Conservation (phyloP, 2,329 filamentous ascomycete genomes). For the Thermomyces lanuginosus region DNA sequence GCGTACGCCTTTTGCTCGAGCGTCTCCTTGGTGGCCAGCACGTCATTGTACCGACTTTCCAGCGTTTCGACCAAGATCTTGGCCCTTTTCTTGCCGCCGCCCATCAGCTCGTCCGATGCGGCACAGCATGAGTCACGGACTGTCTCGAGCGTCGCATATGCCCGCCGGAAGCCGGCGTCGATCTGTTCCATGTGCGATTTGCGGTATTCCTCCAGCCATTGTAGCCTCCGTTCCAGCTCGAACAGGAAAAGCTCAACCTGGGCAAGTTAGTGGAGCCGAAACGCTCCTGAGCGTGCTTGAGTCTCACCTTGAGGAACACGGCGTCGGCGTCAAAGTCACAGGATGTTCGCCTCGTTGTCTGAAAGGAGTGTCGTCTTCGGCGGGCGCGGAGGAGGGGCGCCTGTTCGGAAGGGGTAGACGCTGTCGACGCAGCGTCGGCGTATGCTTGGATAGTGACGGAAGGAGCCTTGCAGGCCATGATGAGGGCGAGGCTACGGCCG, state of each 20-base stretch:
- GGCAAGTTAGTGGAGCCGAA: too few relatives aligned
- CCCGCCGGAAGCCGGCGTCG: slow-evolving; percentile 68
- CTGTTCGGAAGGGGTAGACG: slow-evolving; percentile 17
- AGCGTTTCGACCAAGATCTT: slow-evolving; percentile 86
- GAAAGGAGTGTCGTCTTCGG: slow-evolving; percentile 30
- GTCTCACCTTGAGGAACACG: slow-evolving; percentile 26
- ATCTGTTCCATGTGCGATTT: slow-evolving; percentile 65
- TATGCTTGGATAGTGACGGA: slow-evolving; percentile 26
- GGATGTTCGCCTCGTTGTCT: slow-evolving; percentile 25
- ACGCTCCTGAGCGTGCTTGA: neutral
- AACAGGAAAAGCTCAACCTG: slow-evolving; percentile 41
- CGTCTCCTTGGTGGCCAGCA: slow-evolving; percentile 66
- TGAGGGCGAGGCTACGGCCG: slow-evolving; percentile 2
- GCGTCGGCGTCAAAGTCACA: slow-evolving; percentile 31
- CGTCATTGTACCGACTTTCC: slow-evolving; percentile 74
- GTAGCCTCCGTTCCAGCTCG: slow-evolving; percentile 72
- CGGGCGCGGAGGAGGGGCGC: slow-evolving; percentile 23
- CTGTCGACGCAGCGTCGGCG: slow-evolving; percentile 12
- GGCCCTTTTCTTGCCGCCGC: slow-evolving; percentile 65
- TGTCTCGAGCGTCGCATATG: slow-evolving; percentile 70
- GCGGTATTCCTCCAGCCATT: slow-evolving; percentile 75
- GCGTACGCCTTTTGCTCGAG: slow-evolving; percentile 83
- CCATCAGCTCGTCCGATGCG: slow-evolving; percentile 78
- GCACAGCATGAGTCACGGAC: slow-evolving; percentile 79
- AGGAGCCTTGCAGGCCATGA: slow-evolving; percentile 25